These are phyloP conservation scores for Diophrys sp. DNA, from an alignment of 73 alveolate species.

Conservation along the genomic window DNA sequence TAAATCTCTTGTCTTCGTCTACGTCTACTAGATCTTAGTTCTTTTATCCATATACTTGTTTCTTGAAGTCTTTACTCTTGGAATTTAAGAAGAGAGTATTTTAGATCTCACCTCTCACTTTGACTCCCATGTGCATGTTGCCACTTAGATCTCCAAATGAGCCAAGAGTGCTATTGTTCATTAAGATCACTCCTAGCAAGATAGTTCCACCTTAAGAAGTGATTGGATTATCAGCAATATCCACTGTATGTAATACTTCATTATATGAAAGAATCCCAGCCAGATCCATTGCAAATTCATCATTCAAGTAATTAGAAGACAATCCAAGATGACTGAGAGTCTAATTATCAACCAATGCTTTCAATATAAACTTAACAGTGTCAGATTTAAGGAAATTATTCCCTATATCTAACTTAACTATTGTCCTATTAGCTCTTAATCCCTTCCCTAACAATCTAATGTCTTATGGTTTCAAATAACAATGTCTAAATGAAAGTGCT, in stretches of 20 bases:
- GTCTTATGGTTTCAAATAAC: slow-evolving; percentile 24
- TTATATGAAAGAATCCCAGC: slow-evolving; percentile 30
- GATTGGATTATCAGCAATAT: slow-evolving; percentile 34
- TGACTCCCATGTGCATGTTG: slow-evolving; percentile 53
- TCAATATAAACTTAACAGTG: slow-evolving; percentile 24
- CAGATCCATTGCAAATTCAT: slow-evolving; percentile 37
- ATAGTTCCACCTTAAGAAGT: slow-evolving; percentile 17
- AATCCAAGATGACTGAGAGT: slow-evolving; percentile 30
- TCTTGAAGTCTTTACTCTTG: slow-evolving; percentile 26
- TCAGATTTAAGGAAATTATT: slow-evolving; percentile 37
- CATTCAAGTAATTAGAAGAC: slow-evolving; percentile 22
- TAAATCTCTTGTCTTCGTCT: slow-evolving; percentile 11
- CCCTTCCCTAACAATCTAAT: slow-evolving; percentile 21
- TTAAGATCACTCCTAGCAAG: slow-evolving; percentile 11
- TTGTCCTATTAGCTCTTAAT: slow-evolving; percentile 39
- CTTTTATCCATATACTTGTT: background rate
- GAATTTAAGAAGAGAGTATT: slow-evolving; percentile 21
- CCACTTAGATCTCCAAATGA: slow-evolving; percentile 31
- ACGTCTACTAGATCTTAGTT: background rate
- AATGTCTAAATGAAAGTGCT: slow-evolving; percentile 29
- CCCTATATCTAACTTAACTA: slow-evolving; percentile 39
- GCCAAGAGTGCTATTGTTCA: slow-evolving; percentile 35
- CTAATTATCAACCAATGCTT: slow-evolving; percentile 37
- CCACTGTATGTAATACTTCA: slow-evolving; percentile 34
- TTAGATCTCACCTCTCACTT: slow-evolving; percentile 42